These are phyloP conservation scores for Cyclostephanos tholiformis DNA, from an alignment of 108 stramenopile genomes.

Conservation along the genomic window DNA sequence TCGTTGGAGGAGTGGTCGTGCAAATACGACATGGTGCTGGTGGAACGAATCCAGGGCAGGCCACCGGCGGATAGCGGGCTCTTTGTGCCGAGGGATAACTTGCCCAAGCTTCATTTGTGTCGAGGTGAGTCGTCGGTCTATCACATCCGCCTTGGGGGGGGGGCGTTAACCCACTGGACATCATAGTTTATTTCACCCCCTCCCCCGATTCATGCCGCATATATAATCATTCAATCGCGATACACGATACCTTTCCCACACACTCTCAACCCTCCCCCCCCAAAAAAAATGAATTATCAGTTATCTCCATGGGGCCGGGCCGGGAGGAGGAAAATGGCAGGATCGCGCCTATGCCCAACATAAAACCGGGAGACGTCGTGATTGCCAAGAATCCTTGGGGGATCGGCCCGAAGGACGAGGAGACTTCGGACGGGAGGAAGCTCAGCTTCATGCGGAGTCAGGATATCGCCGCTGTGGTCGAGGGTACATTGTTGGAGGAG, in stretches of 20 bases:
- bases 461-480: conserved; percentile 83
- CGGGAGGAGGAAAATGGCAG: conserved; percentile 86
- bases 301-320: conserved; percentile 78
- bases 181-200: background rate
- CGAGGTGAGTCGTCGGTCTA: conserved; percentile 33
- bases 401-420: conserved; percentile 92
- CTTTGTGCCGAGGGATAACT: conserved; percentile 82
- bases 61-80: conserved; percentile 68
- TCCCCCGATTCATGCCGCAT: background rate
- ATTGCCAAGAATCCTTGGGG: conserved; percentile 93
- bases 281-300: conserved; percentile 12
- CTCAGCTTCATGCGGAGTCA: conserved; percentile 76
- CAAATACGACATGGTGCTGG: conserved; percentile 87
- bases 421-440: conserved; percentile 85
- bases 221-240: background rate
- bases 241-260: background rate
- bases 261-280: background rate
- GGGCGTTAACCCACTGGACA: background rate
- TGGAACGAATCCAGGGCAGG: conserved; percentile 81
- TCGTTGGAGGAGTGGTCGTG: conserved; percentile 50
- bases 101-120: conserved; percentile 82
- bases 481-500: conserved; percentile 54
- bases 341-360: conserved; percentile 74
- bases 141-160: background rate
- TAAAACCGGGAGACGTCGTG: conserved; percentile 78